Evolutionary conservation across 1,139 yeast species (phyloP), one percentile per base, ranked within the genome.

Genomic region (Sugiyamaella paludigena): DNA sequence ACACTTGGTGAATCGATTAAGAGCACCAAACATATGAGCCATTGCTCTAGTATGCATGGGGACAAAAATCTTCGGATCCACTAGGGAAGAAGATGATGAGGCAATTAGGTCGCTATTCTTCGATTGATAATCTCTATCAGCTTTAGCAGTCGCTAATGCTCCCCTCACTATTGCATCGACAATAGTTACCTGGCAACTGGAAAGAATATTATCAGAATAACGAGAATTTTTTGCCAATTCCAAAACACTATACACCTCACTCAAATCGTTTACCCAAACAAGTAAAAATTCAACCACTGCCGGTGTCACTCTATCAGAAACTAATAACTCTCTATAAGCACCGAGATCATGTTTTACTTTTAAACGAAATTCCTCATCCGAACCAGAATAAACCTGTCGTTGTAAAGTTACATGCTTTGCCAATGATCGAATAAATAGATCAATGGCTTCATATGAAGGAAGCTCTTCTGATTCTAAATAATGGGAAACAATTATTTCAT

Each of bases 11-110:
- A 65, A 58, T 39, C 70, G 50, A 28, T 55, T 57, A 43, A 67
- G 47, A 6, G 64, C 53, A 3, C 67, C 69, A 53, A 66, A 65
- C 58, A 64, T 55, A 37, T 59, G 63, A 5, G 68, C 66, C 66
- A 65, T 61, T 10, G 64, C 59, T 16, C 55, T 43, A n/a, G 57
- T 50, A 41, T 50, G 54, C 42, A 50, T 49, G 16, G 56, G 60
- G 9, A 46, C 47, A 32, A 39, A 44, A 19, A 43, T 41, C 26
- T 35, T 39, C 13, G 49, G 53, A 38, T 39, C 30, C 19, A 37
- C 48, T 10, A 40, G 49, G 40, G 28, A 27, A 2, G 50, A 31
- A n/a, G 40, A 27, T 1, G 15, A 28, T 10, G 40, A 38, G n/a
- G 42, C n/a, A 34, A 36, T 24, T 19, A 27, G 13, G 29, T 15